Base-by-base conservation (phyloP, 2,329 filamentous ascomycete genomes). In the Pseudogymnoascus sp. region DNA sequence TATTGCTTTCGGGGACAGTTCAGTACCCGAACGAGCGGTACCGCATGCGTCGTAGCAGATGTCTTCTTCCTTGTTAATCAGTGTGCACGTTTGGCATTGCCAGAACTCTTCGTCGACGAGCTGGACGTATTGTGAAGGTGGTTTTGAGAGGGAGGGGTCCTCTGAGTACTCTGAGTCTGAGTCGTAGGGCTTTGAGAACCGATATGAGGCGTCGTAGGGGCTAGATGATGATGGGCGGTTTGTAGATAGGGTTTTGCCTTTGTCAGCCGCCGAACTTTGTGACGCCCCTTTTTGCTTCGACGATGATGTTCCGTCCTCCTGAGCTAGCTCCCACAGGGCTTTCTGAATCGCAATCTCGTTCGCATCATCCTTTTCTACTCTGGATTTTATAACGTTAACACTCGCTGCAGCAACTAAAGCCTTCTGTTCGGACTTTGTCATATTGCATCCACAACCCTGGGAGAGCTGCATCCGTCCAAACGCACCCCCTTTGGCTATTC, bases 271-370 rank as follows among this genome's bases (percentile, higher is more conserved):
- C 82, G 64, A 84, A 81, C 66, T 79, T 80, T 38, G 69, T 69
- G 64, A 72, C 74, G 28, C 14, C 1, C 9, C 57, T 39, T 39
- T 65, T 66, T 76, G 66, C 64, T 74, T 75, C 57, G 70, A 67
- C 65, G 77, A 74, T 65, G 85, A 81, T 18, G 71, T 72, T 63
- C 88, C 82, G 64, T 96, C 91, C 70, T 96, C 86, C 70, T 95
- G 88, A 25, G 94, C 87, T 16, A 96, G 78, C 68, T 97, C 92
- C 77, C 90, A 91, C 32, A 95, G 78, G 0, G 91, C 91, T 69
- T 92, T 85, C 60, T 91, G 85, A 63, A 96, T 96, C 4, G 92
- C 92, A 22, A 83, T 80, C 61, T 96, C 90, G 67, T 96, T 95
- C 3, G 91, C 92, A 67, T 91, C 87, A 61, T 96, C 91, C 71